Evolutionary conservation across 2,329 filamentous ascomycete genomes (phyloP).

Genomic region (Beauveria sp.): DNA sequence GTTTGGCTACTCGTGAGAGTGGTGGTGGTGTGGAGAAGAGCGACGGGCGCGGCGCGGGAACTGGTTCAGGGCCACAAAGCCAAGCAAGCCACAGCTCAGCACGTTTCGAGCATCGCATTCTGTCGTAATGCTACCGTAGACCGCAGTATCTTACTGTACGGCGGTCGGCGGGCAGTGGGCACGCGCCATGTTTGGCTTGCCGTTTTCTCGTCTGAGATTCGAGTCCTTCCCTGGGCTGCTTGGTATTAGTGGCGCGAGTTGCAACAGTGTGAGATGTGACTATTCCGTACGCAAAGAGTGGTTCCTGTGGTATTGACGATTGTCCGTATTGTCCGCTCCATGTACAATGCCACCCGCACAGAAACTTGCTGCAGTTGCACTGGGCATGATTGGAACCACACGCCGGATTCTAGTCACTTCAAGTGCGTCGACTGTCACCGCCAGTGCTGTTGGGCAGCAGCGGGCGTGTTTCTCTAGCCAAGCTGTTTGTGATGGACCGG

Average conservation of each 20-base stretch:
- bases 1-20: conserved; percentile 3
- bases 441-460: background rate
- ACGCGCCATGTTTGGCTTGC: background rate
- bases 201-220: background rate
- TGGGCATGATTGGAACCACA: background rate
- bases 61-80: background rate
- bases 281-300: background rate
- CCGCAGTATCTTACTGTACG: background rate
- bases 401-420: background rate
- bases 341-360: background rate
- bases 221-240: background rate
- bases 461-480: background rate
- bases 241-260: background rate
- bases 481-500: background rate
- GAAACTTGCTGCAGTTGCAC: background rate
- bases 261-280: background rate
- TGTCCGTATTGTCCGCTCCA: background rate
- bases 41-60: conserved; percentile 1
- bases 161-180: background rate
- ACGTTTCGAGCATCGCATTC: conserved; percentile 1
- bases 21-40: conserved; percentile 10
- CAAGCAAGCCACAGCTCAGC: background rate
- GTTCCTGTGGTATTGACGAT: background rate
- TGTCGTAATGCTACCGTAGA: background rate
- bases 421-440: background rate